Conservation (phyloP, 768 basidiomycete genomes). For the Boletus tomentosulus region DNA sequence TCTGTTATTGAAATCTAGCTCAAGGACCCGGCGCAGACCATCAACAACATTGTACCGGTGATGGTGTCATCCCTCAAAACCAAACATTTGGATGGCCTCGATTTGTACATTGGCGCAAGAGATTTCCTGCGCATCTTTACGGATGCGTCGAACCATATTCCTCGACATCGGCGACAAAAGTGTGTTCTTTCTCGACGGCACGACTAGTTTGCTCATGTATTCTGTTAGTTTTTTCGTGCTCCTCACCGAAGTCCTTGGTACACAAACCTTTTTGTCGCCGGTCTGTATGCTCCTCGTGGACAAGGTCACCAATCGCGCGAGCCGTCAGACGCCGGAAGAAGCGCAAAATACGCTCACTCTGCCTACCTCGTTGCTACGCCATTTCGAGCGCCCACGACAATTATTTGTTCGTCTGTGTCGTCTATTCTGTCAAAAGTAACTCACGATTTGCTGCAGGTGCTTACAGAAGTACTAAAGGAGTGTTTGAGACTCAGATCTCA, state of each 20-base stretch:
- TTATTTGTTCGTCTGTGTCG: constrained; percentile 42
- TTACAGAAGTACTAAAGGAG: constrained; percentile 66
- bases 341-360: constrained; percentile 56
- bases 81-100: constrained; percentile 47
- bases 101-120: constrained; percentile 64
- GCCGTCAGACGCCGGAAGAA: constrained; percentile 60
- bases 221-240: constrained; percentile 78
- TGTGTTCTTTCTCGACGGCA: constrained; percentile 33
- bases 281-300: constrained; percentile 83
- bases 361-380: constrained; percentile 62
- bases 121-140: constrained; percentile 91
- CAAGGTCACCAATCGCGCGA: constrained; percentile 64
- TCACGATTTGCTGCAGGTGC: constrained; percentile 40
- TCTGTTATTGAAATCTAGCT: not conserved
- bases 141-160: constrained; percentile 88
- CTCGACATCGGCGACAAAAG: constrained; percentile 89
- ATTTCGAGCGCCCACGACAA: constrained; percentile 45
- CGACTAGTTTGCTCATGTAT: constrained; percentile 2
- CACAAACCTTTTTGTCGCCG: constrained; percentile 75
- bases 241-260: constrained; percentile 77
- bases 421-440: not conserved
- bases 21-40: constrained; percentile 51
- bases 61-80: constrained; percentile 78
- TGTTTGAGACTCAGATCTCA: constrained; percentile 51
- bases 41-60: constrained; percentile 90